Conservation (phyloP, 306 rosid genomes). For the Quercus berberidifolia region DNA sequence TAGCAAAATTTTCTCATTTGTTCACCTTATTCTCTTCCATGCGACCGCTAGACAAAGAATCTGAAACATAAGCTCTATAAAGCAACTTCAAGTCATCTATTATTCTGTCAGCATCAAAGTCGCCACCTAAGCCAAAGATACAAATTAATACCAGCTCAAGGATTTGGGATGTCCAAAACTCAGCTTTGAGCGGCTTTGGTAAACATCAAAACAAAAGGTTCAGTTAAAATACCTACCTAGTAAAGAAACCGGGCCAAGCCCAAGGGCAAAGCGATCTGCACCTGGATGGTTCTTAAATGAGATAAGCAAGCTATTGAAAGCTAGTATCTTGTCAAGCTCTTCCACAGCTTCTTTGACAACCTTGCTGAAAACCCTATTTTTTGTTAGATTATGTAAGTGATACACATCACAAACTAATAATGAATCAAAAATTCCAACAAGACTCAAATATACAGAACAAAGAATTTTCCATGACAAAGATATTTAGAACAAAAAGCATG, state of each 20-base stretch:
- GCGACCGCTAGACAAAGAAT: constrained; percentile 48
- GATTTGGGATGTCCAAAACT: constrained; percentile 3
- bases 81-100: constrained; percentile 91
- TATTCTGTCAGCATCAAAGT: constrained; percentile 62
- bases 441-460: background rate
- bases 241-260: constrained; percentile 84
- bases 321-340: constrained; percentile 66
- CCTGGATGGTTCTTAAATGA: constrained; percentile 76
- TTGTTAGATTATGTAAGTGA: constrained; percentile 26
- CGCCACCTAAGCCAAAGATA: constrained; percentile 65
- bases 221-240: constrained; percentile 43
- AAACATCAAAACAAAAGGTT: constrained; percentile 5
- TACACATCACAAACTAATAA: background rate
- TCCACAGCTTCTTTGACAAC: constrained; percentile 58
- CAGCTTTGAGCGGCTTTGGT: background rate
- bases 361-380: constrained; percentile 49
- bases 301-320: constrained; percentile 65
- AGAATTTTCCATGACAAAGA: background rate
- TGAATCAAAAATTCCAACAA: constrained; percentile 1
- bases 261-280: constrained; percentile 70
- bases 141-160: constrained; percentile 23
- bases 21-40: constrained; percentile 55
- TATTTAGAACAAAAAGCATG: constrained; percentile 8
- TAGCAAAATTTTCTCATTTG: background rate
- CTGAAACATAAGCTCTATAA: constrained; percentile 50